Base-by-base conservation (phyloP, 1,284 basidiomycete genomes). In the Malassezia equina region DNA sequence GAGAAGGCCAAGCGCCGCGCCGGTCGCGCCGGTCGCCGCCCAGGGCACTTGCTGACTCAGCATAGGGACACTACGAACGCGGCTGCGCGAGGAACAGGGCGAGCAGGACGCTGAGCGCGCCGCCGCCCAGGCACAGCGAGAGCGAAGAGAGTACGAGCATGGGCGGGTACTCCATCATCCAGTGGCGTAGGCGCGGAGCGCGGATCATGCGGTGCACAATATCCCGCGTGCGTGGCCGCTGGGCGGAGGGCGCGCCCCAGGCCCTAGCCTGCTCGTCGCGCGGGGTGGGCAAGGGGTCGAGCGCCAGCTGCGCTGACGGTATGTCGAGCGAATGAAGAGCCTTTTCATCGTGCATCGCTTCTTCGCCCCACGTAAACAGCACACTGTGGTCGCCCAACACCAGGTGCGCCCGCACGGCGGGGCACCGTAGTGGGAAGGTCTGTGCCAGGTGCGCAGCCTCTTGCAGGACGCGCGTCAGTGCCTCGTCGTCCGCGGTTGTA, bases 301-400 rank as follows among this genome's bases (percentile, higher is more conserved):
- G 43, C 42, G 25, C 50, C 25, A 52, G 19, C 15, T 43, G 42
- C 23, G 23, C 3, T 5, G 50, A 25, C 23, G 50, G 50, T 33
- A 45, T 32, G 6, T 7, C 13, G 8, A 52, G 41, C 17, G 29
- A 17, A 7, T 9, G 5, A 2, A 31, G 31, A 9, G 31, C 24
- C 12, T 34, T 15, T 15, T 12, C 15, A 13, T 36, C 24, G 1
- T 13, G 15, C 2, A n/a, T n/a, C n/a, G n/a, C n/a, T n/a, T n/a
- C n/a, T n/a, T 21, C 15, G 17, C 8, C 19, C 63, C 65, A 67
- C 9, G 64, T 67, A 34, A 62, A 62, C 5, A 69, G 47, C 23
- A 62, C 64, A 40, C 67, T 67, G 2, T 34, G 32, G 3, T 47
- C 39, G 5, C 62, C 63, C 55, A 69, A 62, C 50, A 66, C 55